These are phyloP conservation scores for Phytopythium vexans DNA, from an alignment of 352 stramenopile genomes.

Conservation along the genomic window DNA sequence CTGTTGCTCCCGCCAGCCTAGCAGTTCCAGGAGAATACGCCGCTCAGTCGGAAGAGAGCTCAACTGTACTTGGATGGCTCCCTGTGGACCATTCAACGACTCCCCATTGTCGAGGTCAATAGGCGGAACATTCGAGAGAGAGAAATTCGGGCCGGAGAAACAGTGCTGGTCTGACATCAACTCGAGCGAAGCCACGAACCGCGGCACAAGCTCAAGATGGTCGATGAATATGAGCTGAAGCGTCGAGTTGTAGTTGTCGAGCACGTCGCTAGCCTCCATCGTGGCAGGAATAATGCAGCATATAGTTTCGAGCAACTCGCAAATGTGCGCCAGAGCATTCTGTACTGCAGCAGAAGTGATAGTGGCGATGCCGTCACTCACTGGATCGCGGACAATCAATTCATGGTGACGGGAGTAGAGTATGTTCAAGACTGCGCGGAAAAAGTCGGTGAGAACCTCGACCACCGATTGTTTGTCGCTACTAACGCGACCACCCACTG, in stretches of 20 bases:
- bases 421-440: slow-evolving; percentile 23
- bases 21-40: background rate
- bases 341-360: background rate
- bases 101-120: background rate
- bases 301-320: background rate
- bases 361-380: slow-evolving; percentile 25
- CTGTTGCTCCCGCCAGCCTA: background rate
- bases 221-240: background rate
- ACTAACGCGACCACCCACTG: background rate
- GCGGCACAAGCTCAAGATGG: background rate
- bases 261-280: background rate
- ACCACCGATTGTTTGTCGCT: slow-evolving; percentile 4
- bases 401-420: slow-evolving; percentile 36
- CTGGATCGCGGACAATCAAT: slow-evolving; percentile 30
- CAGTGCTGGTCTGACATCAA: background rate
- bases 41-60: background rate
- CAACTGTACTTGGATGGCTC: background rate
- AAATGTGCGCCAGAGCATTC: background rate
- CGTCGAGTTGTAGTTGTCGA: background rate
- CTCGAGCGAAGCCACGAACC: slow-evolving; percentile 2
- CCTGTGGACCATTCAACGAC: too few species aligned
- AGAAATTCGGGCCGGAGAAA: background rate
- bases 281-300: background rate
- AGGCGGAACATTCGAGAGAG: too few species aligned
- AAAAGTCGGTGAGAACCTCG: slow-evolving; percentile 16